Conservation (phyloP, 148 eudicot species). For the Rhododendron henanense region DNA sequence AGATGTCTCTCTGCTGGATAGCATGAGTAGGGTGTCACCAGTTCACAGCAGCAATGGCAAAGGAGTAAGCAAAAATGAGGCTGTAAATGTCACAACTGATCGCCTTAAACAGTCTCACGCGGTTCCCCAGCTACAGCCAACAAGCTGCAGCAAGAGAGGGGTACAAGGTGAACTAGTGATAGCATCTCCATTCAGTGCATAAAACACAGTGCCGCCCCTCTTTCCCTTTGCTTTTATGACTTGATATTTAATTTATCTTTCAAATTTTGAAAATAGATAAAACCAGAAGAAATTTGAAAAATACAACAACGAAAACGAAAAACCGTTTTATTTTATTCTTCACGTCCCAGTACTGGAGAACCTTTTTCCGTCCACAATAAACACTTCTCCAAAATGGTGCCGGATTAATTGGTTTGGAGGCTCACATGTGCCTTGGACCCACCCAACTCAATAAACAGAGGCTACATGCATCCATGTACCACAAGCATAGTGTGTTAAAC, state of each 20-base stretch:
- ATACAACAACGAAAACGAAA: too few species aligned
- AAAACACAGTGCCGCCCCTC: neutral
- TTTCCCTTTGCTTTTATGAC: too few species aligned
- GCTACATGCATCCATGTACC: neutral
- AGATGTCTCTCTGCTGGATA: neutral
- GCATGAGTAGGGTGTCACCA: neutral
- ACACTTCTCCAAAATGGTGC: neutral
- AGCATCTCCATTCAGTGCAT: neutral
- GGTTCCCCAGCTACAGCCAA: neutral
- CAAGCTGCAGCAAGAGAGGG: neutral
- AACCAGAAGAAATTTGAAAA: too few species aligned
- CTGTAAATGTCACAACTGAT: neutral
- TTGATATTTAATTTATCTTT: too few species aligned
- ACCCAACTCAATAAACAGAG: neutral
- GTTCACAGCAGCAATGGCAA: neutral
- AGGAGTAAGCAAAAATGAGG: neutral
- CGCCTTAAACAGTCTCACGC: neutral
- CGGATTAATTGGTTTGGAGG: neutral
- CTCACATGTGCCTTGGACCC: neutral
- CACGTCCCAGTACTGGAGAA: neutral
- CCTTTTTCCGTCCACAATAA: neutral
- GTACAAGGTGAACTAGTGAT: neutral
- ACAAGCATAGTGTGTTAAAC: neutral
- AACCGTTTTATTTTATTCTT: too few species aligned
- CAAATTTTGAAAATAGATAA: too few species aligned